These are phyloP conservation scores for Sarocladium strictum DNA, from an alignment of 2,329 filamentous ascomycete genomes.

Conservation along the genomic window DNA sequence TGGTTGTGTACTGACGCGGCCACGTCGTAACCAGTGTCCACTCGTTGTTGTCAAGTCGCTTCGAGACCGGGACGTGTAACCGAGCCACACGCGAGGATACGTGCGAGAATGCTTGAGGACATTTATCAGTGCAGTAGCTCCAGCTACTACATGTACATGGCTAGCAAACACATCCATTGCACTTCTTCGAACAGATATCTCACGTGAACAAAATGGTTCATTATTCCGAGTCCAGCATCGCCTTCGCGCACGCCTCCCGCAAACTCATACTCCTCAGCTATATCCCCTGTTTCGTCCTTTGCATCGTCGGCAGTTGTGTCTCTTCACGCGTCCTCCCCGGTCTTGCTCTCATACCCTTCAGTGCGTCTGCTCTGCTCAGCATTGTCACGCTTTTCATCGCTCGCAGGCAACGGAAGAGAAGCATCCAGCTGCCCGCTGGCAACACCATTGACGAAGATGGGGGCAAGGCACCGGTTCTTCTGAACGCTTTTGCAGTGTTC, in stretches of 20 bases:
- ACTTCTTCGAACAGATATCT: neutral
- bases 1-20: neutral
- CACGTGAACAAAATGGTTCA: neutral
- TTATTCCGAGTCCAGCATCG: constrained; percentile 10
- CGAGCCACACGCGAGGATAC: neutral
- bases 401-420: neutral
- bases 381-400: constrained; percentile 16
- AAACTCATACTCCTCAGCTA: constrained; percentile 28
- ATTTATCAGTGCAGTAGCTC: neutral
- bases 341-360: constrained; percentile 32
- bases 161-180: neutral
- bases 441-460: constrained; percentile 14
- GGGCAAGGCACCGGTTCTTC: constrained; percentile 13
- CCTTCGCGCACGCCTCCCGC: constrained; percentile 23
- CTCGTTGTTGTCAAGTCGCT: neutral
- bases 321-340: constrained; percentile 28
- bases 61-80: neutral
- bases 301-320: constrained; percentile 31
- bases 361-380: constrained; percentile 26
- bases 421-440: constrained; percentile 10
- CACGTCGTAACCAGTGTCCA: neutral
- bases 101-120: neutral
- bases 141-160: neutral
- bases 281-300: constrained; percentile 33
- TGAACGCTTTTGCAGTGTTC: constrained; percentile 18